Evolutionary conservation across 768 basidiomycete genomes (phyloP).

Genomic region (Pholiota conissans): DNA sequence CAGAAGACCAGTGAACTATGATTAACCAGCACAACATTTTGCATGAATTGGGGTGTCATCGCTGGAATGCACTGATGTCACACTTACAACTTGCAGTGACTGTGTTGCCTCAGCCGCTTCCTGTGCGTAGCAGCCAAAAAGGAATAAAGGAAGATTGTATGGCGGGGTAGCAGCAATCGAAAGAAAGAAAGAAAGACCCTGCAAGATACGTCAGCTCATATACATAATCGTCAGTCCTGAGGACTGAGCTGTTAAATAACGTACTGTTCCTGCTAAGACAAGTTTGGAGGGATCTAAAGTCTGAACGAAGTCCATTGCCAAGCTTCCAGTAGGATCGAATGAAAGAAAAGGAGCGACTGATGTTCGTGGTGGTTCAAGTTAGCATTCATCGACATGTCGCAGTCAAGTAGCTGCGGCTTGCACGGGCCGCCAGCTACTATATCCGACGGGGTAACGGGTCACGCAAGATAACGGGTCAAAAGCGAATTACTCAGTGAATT

Average conservation of each 20-base stretch:
- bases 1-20: slow-evolving; percentile 66
- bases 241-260: too few relatives aligned
- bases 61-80: background rate
- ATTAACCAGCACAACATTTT: background rate
- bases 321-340: background rate
- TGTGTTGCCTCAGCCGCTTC: slow-evolving; percentile 66
- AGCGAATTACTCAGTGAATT: too few relatives aligned
- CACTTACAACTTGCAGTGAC: slow-evolving; percentile 61
- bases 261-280: slow-evolving; percentile 61
- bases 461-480: too few relatives aligned
- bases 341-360: slow-evolving; percentile 10
- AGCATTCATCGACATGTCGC: background rate
- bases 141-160: slow-evolving; percentile 83
- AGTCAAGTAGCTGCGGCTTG: too few relatives aligned
- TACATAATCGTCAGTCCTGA: too few relatives aligned
- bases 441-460: too few relatives aligned
- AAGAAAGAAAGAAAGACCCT: slow-evolving; percentile 65
- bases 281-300: slow-evolving; percentile 73
- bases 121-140: slow-evolving; percentile 75
- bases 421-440: background rate
- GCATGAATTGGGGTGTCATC: background rate
- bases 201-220: background rate
- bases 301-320: slow-evolving; percentile 64
- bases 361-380: slow-evolving; percentile 3
- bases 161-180: slow-evolving; percentile 56